Base-by-base conservation (phyloP, 352 stramenopile species). In the Pythium rishiriense region DNA sequence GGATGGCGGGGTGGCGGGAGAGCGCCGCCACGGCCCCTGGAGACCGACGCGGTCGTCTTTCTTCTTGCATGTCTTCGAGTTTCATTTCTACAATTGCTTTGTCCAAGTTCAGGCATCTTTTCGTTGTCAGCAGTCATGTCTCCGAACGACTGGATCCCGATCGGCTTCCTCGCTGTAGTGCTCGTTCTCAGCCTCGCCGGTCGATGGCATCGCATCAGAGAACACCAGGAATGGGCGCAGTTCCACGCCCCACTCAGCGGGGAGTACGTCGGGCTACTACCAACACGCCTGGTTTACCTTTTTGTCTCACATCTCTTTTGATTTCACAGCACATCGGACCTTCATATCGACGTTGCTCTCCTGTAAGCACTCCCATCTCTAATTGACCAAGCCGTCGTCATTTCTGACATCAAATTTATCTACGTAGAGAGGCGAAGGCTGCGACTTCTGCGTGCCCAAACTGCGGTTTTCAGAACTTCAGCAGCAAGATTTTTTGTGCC, bases 391-490 rank as follows among this genome's bases (percentile, higher is more conserved):
- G n/a, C n/a, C n/a, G n/a, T n/a, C n/a, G n/a, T n/a, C n/a, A n/a
- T n/a, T n/a, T n/a, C n/a, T n/a, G n/a, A n/a, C n/a, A n/a, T n/a
- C n/a, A n/a, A n/a, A n/a, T 39, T 2, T 39, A 3, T 39, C 33
- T 39, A 39, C 33, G 12, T 26, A 58, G 50, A 29, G 50, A 43
- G 22, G 50, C 50, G 4, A 29, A 58, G n/a, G 21, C n/a, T 14
- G 33, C 17, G n/a, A 45, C 28, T 19, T 3, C 21, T 12, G 3
- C 25, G 15, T 58, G 50, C n/a, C 10, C 31, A 22, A 8, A 3
- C 1, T 58, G 50, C n/a, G 50, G 50, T 3, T 58, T 58, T 17
- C 50, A 58, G 19, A 46, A 58, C 31, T 58, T 58, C 19, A 25
- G 19, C 24, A 33, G 19, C 29, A 58, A 47, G 33, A 45, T 31